A percentile compares a stretch with the other conserved stretches of the same genome.
Conservation (phyloP, 139 green algal species). For the Chlorella sp. region DNA sequence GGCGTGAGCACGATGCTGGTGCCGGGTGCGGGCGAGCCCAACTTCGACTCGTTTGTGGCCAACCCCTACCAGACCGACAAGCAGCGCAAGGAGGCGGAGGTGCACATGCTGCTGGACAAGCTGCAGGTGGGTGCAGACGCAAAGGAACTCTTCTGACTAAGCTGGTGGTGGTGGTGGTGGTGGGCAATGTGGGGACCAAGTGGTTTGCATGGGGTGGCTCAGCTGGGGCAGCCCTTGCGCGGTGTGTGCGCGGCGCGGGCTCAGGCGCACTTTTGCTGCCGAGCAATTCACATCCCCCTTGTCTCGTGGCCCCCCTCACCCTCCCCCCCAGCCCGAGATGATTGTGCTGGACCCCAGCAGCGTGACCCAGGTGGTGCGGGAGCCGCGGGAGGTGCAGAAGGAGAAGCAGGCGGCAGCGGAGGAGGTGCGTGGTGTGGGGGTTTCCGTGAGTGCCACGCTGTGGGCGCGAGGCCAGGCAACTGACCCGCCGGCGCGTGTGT, state of each 20-base stretch:
- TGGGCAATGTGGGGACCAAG: neutral
- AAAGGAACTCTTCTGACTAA: too few relatives aligned
- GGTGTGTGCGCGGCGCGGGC: too few relatives aligned
- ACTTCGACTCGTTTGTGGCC: conserved; percentile 97
- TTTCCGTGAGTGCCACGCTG: too few relatives aligned
- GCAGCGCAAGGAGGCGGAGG: conserved; percentile 91
- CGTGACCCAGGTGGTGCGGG: conserved; percentile 75
- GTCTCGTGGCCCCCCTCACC: neutral
- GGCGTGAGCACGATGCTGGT: conserved; percentile 88
- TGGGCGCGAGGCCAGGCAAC: too few relatives aligned
- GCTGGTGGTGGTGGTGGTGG: too few relatives aligned
- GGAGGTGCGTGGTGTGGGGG: too few relatives aligned
- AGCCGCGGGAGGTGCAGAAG: conserved; percentile 82
- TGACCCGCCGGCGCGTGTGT: too few relatives aligned
- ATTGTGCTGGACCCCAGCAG: conserved; percentile 93
- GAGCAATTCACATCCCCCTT: too few relatives aligned
- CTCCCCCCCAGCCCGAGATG: conserved; percentile 76
- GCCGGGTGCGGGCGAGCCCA: conserved; percentile 94
- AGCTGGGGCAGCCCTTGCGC: too few relatives aligned
- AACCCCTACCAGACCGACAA: conserved; percentile 86
- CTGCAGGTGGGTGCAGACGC: conserved; percentile 66
- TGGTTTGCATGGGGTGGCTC: too few relatives aligned
- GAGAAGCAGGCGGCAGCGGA: conserved; percentile 52
- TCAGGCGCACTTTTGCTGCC: too few relatives aligned
- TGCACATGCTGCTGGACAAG: conserved; percentile 96